Conservation (phyloP, 148 eudicot species). For the Polygonum aviculare region DNA sequence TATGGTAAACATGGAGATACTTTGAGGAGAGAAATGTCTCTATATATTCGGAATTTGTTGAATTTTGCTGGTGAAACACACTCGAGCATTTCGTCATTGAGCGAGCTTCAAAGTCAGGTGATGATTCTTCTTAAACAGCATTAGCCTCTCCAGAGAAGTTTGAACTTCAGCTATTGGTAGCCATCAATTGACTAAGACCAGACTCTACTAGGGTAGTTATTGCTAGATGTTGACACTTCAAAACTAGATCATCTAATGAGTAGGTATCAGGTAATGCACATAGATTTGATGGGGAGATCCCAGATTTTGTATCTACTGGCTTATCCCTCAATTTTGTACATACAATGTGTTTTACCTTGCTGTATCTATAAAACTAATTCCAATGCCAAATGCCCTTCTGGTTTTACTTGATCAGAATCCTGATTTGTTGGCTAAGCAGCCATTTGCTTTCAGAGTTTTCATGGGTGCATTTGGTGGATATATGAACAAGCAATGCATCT, state of each 20-base stretch:
- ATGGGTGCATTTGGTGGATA: neutral
- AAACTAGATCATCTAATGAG: neutral
- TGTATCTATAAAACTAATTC: neutral
- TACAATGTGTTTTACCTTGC: neutral
- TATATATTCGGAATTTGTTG: slow-evolving; percentile 28
- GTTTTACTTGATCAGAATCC: neutral
- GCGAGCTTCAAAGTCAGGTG: slow-evolving; percentile 53
- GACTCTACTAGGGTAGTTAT: neutral
- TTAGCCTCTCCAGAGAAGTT: neutral
- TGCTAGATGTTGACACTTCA: neutral
- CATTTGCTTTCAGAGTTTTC: neutral
- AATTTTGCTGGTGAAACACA: neutral
- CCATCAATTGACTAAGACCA: neutral
- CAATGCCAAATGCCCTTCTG: neutral
- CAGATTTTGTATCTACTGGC: slow-evolving; percentile 5
- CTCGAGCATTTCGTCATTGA: slow-evolving; percentile 18
- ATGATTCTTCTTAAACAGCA: slow-evolving; percentile 46
- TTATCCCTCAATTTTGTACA: neutral
- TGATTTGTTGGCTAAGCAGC: neutral
- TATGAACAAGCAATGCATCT: neutral
- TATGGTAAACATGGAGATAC: slow-evolving; percentile 37
- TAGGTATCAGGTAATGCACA: neutral
- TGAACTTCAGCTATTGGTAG: neutral
- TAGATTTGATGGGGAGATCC: slow-evolving; percentile 4
- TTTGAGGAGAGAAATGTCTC: slow-evolving; percentile 26